A percentile compares a stretch with the other conserved stretches of the same genome.
Conservation (phyloP, 176 grass and related monocot species). For the Poa pratensis region DNA sequence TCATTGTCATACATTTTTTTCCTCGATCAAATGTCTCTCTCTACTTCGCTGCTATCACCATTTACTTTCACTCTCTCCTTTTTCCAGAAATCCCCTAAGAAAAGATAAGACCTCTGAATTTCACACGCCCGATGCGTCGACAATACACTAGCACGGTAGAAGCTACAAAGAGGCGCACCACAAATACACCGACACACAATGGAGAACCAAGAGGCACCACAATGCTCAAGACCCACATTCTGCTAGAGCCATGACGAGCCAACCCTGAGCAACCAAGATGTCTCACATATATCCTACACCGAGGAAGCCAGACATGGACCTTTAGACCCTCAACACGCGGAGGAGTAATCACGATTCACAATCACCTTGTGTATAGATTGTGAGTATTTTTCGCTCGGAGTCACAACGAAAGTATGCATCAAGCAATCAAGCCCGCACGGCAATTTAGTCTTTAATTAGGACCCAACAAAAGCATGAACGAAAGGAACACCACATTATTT, state of each 20-base stretch:
- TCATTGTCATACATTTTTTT: neutral
- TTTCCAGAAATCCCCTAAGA: neutral
- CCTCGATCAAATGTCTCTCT: neutral
- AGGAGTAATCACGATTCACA: neutral
- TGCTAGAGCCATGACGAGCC: neutral
- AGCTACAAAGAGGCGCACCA: neutral
- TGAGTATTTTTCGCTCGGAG: neutral
- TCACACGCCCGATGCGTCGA: neutral
- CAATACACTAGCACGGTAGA: neutral
- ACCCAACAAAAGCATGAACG: neutral
- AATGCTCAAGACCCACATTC: neutral
- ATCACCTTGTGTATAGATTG: neutral
- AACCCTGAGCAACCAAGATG: neutral
- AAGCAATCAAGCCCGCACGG: neutral
- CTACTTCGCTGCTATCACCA: neutral
- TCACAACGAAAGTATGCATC: neutral
- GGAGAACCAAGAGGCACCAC: neutral
- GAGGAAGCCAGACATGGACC: neutral
- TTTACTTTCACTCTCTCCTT: neutral
- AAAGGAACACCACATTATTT: neutral
- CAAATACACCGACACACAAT: neutral
- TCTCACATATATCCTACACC: neutral
- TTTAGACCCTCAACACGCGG: neutral
- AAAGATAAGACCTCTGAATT: neutral
- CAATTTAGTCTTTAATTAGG: neutral